Percentiles rank a stretch among this genome's conserved stretches.
Conservation (phyloP, 2,329 filamentous ascomycete species). For the Monilinia laxa region DNA sequence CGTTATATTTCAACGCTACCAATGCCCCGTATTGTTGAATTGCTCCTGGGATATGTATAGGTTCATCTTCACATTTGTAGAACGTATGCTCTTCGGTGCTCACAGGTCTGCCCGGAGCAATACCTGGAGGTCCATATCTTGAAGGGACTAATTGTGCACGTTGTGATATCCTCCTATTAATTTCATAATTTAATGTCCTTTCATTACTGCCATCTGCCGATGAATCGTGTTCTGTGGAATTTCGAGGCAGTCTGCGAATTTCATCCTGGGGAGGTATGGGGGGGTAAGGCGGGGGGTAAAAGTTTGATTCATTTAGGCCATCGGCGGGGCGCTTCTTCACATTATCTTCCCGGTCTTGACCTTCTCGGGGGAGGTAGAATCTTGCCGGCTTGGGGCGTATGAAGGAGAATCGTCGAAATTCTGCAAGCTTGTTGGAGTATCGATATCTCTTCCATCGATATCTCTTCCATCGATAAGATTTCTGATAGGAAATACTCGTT, state of each 20-base stretch:
- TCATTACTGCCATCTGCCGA: background rate
- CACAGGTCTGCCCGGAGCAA: constrained; percentile 24
- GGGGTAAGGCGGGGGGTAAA: constrained; percentile 28
- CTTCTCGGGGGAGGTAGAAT: background rate
- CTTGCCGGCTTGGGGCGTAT: background rate
- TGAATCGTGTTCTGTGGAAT: background rate
- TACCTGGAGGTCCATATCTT: constrained; percentile 27
- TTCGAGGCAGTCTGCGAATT: constrained; percentile 26
- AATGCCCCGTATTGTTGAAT: constrained; percentile 76
- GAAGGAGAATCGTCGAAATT: background rate
- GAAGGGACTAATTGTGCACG: constrained; percentile 29
- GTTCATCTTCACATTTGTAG: constrained; percentile 78
- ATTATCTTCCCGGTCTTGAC: background rate
- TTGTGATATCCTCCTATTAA: constrained; percentile 25
- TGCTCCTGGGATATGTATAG: constrained; percentile 64
- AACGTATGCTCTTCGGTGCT: constrained; percentile 17
- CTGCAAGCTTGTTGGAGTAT: background rate
- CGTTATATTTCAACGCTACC: constrained; percentile 69
- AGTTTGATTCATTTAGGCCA: constrained; percentile 16
- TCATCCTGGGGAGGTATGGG: constrained; percentile 25
- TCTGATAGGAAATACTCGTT: constrained; percentile 35
- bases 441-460: background rate
- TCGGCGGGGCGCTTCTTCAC: background rate
- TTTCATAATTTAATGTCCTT: background rate
- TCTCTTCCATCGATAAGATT: constrained; percentile 27